phyloP scores from a whole-genome alignment of 805 yeast genomes.

The Spathaspora gorwiae region DNA sequence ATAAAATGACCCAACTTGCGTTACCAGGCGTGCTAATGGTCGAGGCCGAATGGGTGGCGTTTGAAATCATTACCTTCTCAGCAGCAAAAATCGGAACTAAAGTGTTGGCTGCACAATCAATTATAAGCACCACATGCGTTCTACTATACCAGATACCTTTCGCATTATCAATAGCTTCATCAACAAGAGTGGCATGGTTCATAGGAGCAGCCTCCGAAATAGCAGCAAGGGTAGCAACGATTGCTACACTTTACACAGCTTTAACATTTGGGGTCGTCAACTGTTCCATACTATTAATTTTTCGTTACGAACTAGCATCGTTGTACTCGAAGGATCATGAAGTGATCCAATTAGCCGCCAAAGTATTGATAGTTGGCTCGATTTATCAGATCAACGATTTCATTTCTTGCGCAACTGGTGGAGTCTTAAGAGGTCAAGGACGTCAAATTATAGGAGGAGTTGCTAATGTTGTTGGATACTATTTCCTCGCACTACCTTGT shows the following conservation, averaged over 20 bases:
- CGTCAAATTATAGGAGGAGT: constrained; percentile 53
- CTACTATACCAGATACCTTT: constrained; percentile 71
- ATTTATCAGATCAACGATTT: constrained; percentile 51
- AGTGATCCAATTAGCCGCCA: constrained; percentile 34
- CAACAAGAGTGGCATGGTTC: constrained; percentile 73
- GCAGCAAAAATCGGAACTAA: constrained; percentile 66
- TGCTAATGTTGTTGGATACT: constrained; percentile 45
- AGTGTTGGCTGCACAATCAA: constrained; percentile 69
- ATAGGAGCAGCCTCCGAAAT: constrained; percentile 58
- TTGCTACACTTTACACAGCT: constrained; percentile 32
- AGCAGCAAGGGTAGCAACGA: constrained; percentile 32
- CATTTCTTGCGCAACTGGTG: constrained; percentile 46
- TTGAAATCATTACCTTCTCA: constrained; percentile 66
- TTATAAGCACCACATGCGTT: constrained; percentile 63
- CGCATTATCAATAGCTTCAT: constrained; percentile 69
- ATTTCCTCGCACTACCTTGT: constrained; percentile 46
- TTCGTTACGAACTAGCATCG: constrained; percentile 35
- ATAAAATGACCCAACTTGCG: constrained; percentile 57
- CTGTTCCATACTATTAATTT: constrained; percentile 32
- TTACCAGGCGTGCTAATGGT: constrained; percentile 76
- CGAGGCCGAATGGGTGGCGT: constrained; percentile 74
- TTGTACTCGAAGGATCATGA: constrained; percentile 37
- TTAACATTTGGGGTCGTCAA: constrained; percentile 31
- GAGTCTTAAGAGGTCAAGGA: constrained; percentile 56
- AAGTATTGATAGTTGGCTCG: constrained; percentile 43